Evolutionary conservation across 176 grass and related monocot species (phyloP), one percentile per base, ranked within the genome.

Genomic region (Triticum monococcum): DNA sequence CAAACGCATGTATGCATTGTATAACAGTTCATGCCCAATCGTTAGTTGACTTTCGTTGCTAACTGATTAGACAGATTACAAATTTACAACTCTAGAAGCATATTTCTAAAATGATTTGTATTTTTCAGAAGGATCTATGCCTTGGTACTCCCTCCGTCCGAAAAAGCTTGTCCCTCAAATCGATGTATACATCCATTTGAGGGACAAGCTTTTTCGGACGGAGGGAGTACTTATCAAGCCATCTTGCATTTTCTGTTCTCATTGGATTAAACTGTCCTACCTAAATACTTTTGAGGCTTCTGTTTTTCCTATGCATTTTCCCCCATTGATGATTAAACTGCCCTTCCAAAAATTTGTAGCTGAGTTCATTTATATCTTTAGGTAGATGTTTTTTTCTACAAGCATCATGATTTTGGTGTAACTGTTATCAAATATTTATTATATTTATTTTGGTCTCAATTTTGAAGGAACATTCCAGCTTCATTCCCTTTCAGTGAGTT

Each of bases 401-500:
- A 4, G 22, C 57, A 59, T 71, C 40, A 84, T 80, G 33, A 73
- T 90, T 83, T 84, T 48, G n/a, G 5, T 72, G 14, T 77, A 1
- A 30, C 20, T 22, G 43, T 46, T 85, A 12, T 71, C 20, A 45
- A 32, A 62, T 85, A 77, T 67, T 65, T 31, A 67, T 78, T 86
- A 46, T 46, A 46, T 46, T 13, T 46, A 13, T 46, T 46, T 40
- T 78, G 14, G 5, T 84, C 84, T 80, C 65, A 62, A 85, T 89
- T 89, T 71, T 81, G 80, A 76, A 95, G 90, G 62, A 54, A 89
- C 85, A 82, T 95, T 86, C 85, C 86, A 80, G 59, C 88, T 79
- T 92, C 88, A 69, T 90, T 95, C 52, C 90, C 93, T 82, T 92
- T 95, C 65, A 64, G 56, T 45, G 70, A 90, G 65, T 95, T 95